A percentile compares a stretch with the other conserved stretches of the same genome.
phyloP scores from a whole-genome alignment of 306 rosid species.

The Casuarina equisetifolia region DNA sequence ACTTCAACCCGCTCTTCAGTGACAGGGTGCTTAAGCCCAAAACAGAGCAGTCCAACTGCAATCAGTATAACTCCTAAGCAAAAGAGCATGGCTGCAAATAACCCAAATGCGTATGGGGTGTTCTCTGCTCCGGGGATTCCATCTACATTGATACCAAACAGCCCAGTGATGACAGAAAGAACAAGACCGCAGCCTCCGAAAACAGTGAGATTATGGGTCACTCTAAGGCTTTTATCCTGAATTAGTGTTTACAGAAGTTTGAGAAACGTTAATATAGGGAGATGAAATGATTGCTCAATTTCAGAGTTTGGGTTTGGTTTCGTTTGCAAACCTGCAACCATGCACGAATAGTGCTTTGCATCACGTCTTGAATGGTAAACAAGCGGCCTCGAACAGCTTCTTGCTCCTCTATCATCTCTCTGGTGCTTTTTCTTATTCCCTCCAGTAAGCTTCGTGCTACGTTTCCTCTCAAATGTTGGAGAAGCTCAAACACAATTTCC shows the following conservation, averaged over 20 bases:
- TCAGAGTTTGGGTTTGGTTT: slow-evolving; percentile 2
- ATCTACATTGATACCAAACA: slow-evolving; percentile 91
- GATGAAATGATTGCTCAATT: no score
- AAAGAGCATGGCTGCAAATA: slow-evolving; percentile 62
- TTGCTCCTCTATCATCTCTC: slow-evolving; percentile 96
- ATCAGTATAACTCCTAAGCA: slow-evolving; percentile 56
- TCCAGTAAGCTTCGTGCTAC: slow-evolving; percentile 61
- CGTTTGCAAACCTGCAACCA: slow-evolving; percentile 79
- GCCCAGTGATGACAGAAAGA: slow-evolving; percentile 79
- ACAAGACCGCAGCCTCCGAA: slow-evolving; percentile 83
- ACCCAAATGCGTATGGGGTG: slow-evolving; percentile 81
- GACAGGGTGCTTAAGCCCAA: slow-evolving; percentile 70
- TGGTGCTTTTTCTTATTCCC: slow-evolving; percentile 56
- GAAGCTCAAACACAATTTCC: slow-evolving; percentile 86
- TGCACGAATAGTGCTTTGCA: slow-evolving; percentile 92
- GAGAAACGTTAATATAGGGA: background rate
- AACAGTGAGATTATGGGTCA: slow-evolving; percentile 81
- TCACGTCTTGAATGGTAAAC: slow-evolving; percentile 93
- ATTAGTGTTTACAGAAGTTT: slow-evolving; percentile 19
- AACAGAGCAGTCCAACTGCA: slow-evolving; percentile 60
- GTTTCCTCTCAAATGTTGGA: slow-evolving; percentile 76
- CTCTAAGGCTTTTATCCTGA: slow-evolving; percentile 89
- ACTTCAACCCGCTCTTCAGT: slow-evolving; percentile 60
- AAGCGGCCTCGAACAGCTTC: slow-evolving; percentile 96
- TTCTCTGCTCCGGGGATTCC: slow-evolving; percentile 74